These are phyloP conservation scores for Metschnikowia aberdeeniae DNA, from an alignment of 805 yeast species.

Conservation along the genomic window DNA sequence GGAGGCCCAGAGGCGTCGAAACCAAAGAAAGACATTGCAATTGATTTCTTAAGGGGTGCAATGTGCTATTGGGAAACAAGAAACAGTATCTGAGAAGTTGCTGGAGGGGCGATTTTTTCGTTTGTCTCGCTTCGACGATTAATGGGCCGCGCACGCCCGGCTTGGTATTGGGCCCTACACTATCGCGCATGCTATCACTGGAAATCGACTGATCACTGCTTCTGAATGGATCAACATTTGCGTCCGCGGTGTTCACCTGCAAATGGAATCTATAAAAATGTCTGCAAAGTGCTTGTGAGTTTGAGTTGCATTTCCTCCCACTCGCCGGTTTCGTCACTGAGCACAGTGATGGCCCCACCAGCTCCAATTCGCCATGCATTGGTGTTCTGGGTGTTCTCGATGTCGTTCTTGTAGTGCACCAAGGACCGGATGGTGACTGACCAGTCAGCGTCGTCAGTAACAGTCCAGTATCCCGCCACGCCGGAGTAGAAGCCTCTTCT, in stretches of 20 bases:
- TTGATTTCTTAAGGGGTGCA: not conserved
- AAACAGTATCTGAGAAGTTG: not conserved
- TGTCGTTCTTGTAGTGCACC: constrained; percentile 57
- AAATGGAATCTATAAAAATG: constrained; percentile 38
- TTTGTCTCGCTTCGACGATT: constrained; percentile 1
- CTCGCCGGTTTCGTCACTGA: constrained; percentile 79
- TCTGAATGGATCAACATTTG: too few relatives aligned
- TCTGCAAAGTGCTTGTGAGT: constrained; percentile 73
- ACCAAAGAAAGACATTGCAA: constrained; percentile 62
- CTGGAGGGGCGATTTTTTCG: not conserved
- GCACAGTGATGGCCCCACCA: constrained; percentile 94
- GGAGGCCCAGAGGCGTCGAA: constrained; percentile 48
- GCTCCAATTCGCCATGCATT: constrained; percentile 86
- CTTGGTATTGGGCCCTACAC: constrained; percentile 3
- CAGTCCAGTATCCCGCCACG: constrained; percentile 91
- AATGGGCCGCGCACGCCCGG: constrained; percentile 5
- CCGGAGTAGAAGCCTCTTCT: constrained; percentile 91
- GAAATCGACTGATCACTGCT: not conserved
- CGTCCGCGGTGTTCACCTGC: too few relatives aligned
- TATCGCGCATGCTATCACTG: not conserved
- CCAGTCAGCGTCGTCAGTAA: constrained; percentile 89
- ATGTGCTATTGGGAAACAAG: not conserved
- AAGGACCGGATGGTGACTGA: constrained; percentile 88
- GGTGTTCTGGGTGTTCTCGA: constrained; percentile 18
- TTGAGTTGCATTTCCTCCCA: constrained; percentile 89